Evolutionary conservation across 768 basidiomycete genomes (phyloP), one percentile per base, ranked within the genome.

Genomic region (Suillus brevipes): DNA sequence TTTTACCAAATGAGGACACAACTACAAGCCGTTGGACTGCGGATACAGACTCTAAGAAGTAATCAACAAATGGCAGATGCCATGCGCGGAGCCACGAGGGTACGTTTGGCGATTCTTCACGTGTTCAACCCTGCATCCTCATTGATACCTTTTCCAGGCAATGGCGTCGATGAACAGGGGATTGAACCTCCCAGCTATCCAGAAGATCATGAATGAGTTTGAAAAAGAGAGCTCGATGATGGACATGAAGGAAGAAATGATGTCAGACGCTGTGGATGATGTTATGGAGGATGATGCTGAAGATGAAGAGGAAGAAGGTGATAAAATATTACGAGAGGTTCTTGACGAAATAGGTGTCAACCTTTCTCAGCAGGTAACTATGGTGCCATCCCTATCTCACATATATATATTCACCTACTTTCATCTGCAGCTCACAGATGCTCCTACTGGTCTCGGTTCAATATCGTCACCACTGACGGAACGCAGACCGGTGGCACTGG

Each of bases 241-340:
- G 97, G 97, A 99, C 78, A 99, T 99, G 97, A 99, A 98, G 77
- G 97, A 98, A 79, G 97, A 97, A 76, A 98, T 99, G 93, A 99
- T 98, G 97, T 94, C 92, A 25, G 97, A 99, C 66, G 91, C 95
- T 16, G 92, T 99, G 18, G 97, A 99, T 78, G 97, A 98, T 71
- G 96, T 91, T 58, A 97, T 98, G 91, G 94, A 96, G 68, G 90
- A 91, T 38, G 95, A 95, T 16, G 79, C 78, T 37, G 96, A 96
- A 71, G 97, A 97, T 60, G 97, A 99, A 77, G 97, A 98, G 70
- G 91, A 91, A 67, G 97, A 98, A 73, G 89, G 95, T 16, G 96
- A 99, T 74, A 92, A 92, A 82, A 96, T 99, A 67, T 77, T 99
- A 70, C 95, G 91, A 73, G 89, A 99, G 78, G 97, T 99, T 58